These are phyloP conservation scores for Boletus mariae DNA, from an alignment of 1,284 basidiomycete genomes.

Conservation along the genomic window DNA sequence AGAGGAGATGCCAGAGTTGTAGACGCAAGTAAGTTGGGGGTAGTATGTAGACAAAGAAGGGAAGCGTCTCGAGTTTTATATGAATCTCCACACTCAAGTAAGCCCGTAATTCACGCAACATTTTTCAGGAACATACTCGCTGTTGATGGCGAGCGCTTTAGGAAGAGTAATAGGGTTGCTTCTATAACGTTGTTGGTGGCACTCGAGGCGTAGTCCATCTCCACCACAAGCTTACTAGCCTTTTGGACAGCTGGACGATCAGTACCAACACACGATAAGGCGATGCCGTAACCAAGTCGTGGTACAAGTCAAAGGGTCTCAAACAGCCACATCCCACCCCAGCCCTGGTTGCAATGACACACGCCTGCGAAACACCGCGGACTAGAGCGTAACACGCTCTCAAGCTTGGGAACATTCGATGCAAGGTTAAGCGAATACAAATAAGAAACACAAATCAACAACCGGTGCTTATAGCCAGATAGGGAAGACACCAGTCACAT, in stretches of 20 bases:
- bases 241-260: background rate
- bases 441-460: constrained; percentile 1
- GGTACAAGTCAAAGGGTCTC: background rate
- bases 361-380: constrained; percentile 26
- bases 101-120: constrained; percentile 16
- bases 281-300: background rate
- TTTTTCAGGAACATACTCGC: constrained; percentile 15
- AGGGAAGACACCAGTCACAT: constrained; percentile 13
- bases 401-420: too few species aligned
- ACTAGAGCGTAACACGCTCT: background rate
- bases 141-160: background rate
- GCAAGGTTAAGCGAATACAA: constrained; percentile 26
- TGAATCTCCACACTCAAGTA: constrained; percentile 2
- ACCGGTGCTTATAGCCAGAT: too few species aligned
- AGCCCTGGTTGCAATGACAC: constrained; percentile 17
- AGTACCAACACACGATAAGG: constrained; percentile 2
- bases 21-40: background rate
- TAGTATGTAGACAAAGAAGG: background rate
- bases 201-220: background rate
- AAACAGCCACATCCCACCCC: background rate
- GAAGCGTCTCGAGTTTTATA: constrained; percentile 19
- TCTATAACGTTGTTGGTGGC: constrained; percentile 15
- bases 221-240: background rate
- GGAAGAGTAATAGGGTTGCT: constrained; percentile 26
- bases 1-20: constrained; percentile 14